A percentile compares a stretch with the other conserved stretches of the same genome.
Conservation (phyloP, 768 basidiomycete genomes). For the Royoungia palumana region DNA sequence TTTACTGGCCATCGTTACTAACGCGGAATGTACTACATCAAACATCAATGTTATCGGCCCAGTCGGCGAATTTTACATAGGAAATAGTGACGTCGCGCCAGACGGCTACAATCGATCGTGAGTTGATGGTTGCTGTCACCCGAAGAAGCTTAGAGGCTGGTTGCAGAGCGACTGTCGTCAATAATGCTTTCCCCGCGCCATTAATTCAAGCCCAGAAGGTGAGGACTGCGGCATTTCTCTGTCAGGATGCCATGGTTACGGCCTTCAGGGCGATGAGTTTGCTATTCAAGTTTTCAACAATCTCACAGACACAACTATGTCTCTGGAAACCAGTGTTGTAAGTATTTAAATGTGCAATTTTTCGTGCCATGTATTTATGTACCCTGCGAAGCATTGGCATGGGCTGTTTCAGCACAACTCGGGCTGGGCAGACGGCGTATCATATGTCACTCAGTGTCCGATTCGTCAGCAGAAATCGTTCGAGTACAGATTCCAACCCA, state of each 20-base stretch:
- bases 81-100: constrained; percentile 38
- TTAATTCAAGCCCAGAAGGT: constrained; percentile 40
- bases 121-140: neutral
- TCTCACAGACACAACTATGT: constrained; percentile 45
- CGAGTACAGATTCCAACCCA: constrained; percentile 32
- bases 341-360: constrained; percentile 8
- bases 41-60: constrained; percentile 9
- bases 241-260: neutral
- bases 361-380: constrained; percentile 19
- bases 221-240: neutral
- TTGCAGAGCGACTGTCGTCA: constrained; percentile 37
- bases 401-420: constrained; percentile 23
- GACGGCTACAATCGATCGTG: constrained; percentile 42
- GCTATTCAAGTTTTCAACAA: constrained; percentile 41
- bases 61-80: constrained; percentile 27
- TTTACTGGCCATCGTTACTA: neutral
- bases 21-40: neutral
- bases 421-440: constrained; percentile 26
- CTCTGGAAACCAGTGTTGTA: constrained; percentile 40
- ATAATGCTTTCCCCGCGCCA: constrained; percentile 41
- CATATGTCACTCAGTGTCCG: constrained; percentile 41
- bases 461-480: constrained; percentile 34
- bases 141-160: neutral
- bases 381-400: constrained; percentile 23
- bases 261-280: constrained; percentile 34